Conservation (phyloP, 2,329 filamentous ascomycete species). For the Exophiala oligosperma region DNA sequence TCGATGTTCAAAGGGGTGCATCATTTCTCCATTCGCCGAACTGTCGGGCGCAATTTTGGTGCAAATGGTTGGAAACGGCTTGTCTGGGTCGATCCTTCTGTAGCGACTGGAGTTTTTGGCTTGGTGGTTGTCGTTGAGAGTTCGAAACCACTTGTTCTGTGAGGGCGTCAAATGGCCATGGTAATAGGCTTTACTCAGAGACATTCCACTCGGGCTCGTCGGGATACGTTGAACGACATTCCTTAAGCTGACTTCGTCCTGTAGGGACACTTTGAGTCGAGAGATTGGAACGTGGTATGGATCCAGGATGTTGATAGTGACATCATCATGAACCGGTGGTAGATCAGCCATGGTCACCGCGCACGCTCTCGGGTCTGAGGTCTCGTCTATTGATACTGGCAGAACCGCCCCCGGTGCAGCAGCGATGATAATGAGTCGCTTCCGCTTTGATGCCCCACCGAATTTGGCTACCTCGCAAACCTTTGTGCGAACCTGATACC, state of each 20-base stretch:
- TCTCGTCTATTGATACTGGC: conserved; percentile 50
- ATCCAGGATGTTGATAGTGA: conserved; percentile 60
- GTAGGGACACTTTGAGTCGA: conserved; percentile 40
- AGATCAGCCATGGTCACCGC: conserved; percentile 59
- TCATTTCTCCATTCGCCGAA: conserved; percentile 41
- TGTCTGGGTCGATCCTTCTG: conserved; percentile 40
- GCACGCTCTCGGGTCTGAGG: conserved; percentile 55
- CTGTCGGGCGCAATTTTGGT: conserved; percentile 57
- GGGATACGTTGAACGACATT: conserved; percentile 61
- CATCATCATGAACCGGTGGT: conserved; percentile 62
- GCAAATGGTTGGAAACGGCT: conserved; percentile 63
- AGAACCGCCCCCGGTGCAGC: conserved; percentile 65
- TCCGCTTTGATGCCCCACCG: conserved; percentile 65
- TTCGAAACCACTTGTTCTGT: conserved; percentile 36
- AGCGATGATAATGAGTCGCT: conserved; percentile 69
- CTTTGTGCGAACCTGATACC: conserved; percentile 71
- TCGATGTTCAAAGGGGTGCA: conserved; percentile 69
- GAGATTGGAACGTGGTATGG: conserved; percentile 66
- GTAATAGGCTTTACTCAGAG: conserved; percentile 21
- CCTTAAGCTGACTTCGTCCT: conserved; percentile 34
- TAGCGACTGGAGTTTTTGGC: conserved; percentile 28
- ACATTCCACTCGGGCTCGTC: conserved; percentile 40
- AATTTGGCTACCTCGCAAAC: conserved; percentile 69
- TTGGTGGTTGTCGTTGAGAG: conserved; percentile 25
- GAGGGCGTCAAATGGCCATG: conserved; percentile 9